Conservation (phyloP, 2,329 filamentous ascomycete species). For the Didymella keratinophila region DNA sequence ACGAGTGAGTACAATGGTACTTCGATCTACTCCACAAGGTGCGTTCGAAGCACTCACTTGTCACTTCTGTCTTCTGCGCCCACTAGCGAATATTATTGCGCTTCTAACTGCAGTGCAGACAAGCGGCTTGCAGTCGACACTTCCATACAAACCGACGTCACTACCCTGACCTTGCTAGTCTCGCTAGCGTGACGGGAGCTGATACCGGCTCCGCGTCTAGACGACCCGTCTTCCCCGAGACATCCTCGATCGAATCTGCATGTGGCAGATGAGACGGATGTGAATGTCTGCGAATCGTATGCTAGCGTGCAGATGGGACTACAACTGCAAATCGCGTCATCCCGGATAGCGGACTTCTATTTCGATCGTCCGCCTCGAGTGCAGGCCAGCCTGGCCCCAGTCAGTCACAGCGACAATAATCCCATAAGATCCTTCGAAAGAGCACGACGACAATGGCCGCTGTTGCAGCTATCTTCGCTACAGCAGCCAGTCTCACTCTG, state of each 20-base stretch:
- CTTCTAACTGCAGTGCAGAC: conserved; percentile 4
- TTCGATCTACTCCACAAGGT: neutral
- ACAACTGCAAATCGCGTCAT: neutral
- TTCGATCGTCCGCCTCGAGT: neutral
- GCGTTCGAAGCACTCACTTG: neutral
- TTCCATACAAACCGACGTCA: conserved; percentile 10
- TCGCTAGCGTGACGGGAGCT: conserved; percentile 11
- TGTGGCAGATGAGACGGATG: conserved; percentile 6
- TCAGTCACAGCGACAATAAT: neutral
- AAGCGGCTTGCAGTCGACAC: neutral
- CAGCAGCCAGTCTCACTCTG: neutral
- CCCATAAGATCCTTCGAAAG: neutral
- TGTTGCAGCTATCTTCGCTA: neutral
- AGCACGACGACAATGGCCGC: neutral
- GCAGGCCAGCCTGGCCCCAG: neutral
- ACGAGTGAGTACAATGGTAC: conserved; percentile 5
- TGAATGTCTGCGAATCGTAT: neutral
- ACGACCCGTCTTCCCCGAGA: conserved; percentile 15
- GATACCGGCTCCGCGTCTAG: conserved; percentile 10
- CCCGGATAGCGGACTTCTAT: neutral
- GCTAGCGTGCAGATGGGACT: neutral
- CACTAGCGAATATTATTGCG: conserved; percentile 5
- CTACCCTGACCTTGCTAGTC: conserved; percentile 14
- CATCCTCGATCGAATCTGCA: conserved; percentile 6
- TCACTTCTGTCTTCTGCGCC: neutral